These are phyloP conservation scores for Cercospora sp. DNA, from an alignment of 2,329 filamentous ascomycete genomes.

Conservation along the genomic window DNA sequence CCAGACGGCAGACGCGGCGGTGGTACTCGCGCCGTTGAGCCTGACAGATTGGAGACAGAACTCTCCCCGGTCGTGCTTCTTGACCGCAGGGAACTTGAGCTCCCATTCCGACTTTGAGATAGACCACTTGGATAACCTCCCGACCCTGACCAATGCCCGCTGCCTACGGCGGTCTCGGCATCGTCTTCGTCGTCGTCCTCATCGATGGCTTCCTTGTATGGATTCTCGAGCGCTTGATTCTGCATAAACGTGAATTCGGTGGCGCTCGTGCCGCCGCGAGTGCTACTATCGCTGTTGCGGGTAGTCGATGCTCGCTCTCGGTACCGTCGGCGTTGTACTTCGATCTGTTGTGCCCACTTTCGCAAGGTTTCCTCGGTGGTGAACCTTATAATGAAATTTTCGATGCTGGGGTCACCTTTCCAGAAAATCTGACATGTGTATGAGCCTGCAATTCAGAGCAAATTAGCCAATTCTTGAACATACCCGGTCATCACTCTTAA, in stretches of 20 bases:
- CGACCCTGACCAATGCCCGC: slow-evolving; percentile 39
- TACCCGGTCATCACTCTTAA: slow-evolving; percentile 33
- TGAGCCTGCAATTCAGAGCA: slow-evolving; percentile 60
- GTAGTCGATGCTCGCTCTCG: slow-evolving; percentile 50
- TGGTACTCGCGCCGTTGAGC: slow-evolving; percentile 52
- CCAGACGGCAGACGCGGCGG: slow-evolving; percentile 72
- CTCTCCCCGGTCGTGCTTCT: slow-evolving; percentile 31
- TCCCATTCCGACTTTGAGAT: slow-evolving; percentile 29
- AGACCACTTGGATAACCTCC: slow-evolving; percentile 19
- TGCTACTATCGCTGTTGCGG: slow-evolving; percentile 42
- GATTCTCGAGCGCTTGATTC: slow-evolving; percentile 73
- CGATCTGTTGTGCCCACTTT: slow-evolving; percentile 83
- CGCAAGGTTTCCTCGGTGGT: slow-evolving; percentile 88
- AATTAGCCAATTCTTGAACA: slow-evolving; percentile 31
- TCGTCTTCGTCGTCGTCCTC: slow-evolving; percentile 58
- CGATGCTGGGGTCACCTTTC: slow-evolving; percentile 93
- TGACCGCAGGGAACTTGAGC: slow-evolving; percentile 29
- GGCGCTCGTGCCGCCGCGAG: slow-evolving; percentile 51
- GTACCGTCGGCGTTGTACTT: slow-evolving; percentile 65
- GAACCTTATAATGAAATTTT: slow-evolving; percentile 95
- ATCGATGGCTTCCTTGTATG: slow-evolving; percentile 67
- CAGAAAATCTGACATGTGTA: slow-evolving; percentile 98
- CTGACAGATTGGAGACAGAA: slow-evolving; percentile 4
- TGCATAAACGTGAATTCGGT: slow-evolving; percentile 81
- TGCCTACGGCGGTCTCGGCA: slow-evolving; percentile 41